phyloP scores from a whole-genome alignment of 2,329 filamentous ascomycete genomes.

The Fusarium duplospermum region DNA sequence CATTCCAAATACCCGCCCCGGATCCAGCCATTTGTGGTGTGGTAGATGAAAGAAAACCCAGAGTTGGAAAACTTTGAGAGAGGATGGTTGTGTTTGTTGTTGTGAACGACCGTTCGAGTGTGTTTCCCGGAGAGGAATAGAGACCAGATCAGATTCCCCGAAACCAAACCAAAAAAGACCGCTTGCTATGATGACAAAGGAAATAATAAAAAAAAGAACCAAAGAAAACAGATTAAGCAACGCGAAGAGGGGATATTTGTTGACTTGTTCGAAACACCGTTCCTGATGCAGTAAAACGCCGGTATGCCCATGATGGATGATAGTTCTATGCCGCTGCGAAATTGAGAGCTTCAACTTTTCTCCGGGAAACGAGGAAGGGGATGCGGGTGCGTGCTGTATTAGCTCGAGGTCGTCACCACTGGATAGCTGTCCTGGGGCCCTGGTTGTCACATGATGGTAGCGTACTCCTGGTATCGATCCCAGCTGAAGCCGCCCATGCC shows the following conservation, averaged over 20 bases:
- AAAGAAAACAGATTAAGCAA: constrained; percentile 42
- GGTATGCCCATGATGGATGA: constrained; percentile 51
- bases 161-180: constrained; percentile 44
- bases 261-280: constrained; percentile 53
- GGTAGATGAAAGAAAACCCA: constrained; percentile 53
- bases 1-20: constrained; percentile 62
- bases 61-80: constrained; percentile 62
- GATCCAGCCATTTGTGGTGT: constrained; percentile 66
- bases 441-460: constrained; percentile 87
- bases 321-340: constrained; percentile 54
- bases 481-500: constrained; percentile 78
- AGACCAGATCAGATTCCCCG: constrained; percentile 47
- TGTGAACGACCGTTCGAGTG: constrained; percentile 45
- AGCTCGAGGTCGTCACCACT: constrained; percentile 61
- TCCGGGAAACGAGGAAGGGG: constrained; percentile 49
- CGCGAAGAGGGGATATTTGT: constrained; percentile 53
- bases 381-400: constrained; percentile 46
- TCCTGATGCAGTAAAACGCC: constrained; percentile 59
- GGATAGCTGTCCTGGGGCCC: constrained; percentile 59
- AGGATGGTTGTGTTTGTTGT: constrained; percentile 35
- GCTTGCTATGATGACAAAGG: constrained; percentile 60
- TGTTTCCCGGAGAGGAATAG: constrained; percentile 55
- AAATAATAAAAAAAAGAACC: constrained; percentile 53
- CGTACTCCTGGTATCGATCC: constrained; percentile 87
- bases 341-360: constrained; percentile 48